Base-by-base conservation (phyloP, 2,329 filamentous ascomycete species). In the Phaeosphaeriaceae sp. region DNA sequence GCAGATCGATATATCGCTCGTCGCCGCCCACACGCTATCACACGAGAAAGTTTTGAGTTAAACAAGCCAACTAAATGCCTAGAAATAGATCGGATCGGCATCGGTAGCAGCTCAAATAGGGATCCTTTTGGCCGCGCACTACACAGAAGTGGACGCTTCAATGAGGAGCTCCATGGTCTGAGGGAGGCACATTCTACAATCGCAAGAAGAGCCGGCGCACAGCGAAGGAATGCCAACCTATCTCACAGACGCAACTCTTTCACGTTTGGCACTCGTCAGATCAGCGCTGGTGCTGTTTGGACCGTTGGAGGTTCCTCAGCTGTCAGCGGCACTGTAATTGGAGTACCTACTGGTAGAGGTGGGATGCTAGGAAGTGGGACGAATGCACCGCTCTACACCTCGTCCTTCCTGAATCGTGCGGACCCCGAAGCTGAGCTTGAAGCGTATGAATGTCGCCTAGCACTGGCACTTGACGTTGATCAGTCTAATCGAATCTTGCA, bases 391-490 rank as follows among this genome's bases (percentile, higher is more conserved):
- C 76, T 83, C 60, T 83, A 83, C 66, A 78, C 75, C 26, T 84
- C 82, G 37, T 78, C 76, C 43, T 88, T 86, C 62, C 68, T 83
- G 28, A 75, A 79, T 32, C 75, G 73, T 43, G 67, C 70, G 17
- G 77, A 78, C 29, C 73, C 77, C 1, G 80, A 83, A 30, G 84
- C 89, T 30, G 84, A 90, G 33, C 75, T 81, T 11, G 83, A 87
- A 48, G 85, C 83, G 43, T 89, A 96, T 66, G 84, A 89, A 63
- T 82, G 83, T 33, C 85, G 91, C 21, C 75, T 99, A 46, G 92
- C 92, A 7, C 77, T 87, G 13, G 94, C 94, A 2, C 79, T 97
- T 42, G 83, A 89, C n/a, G 81, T 97, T 52, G 86, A 96, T 66
- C 85, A 84, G 37, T 79, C 83, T 23, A 79, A 82, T 20, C 84